These are phyloP conservation scores for Fusarium oxysporum DNA, from an alignment of 2,329 filamentous ascomycete species.

Conservation along the genomic window DNA sequence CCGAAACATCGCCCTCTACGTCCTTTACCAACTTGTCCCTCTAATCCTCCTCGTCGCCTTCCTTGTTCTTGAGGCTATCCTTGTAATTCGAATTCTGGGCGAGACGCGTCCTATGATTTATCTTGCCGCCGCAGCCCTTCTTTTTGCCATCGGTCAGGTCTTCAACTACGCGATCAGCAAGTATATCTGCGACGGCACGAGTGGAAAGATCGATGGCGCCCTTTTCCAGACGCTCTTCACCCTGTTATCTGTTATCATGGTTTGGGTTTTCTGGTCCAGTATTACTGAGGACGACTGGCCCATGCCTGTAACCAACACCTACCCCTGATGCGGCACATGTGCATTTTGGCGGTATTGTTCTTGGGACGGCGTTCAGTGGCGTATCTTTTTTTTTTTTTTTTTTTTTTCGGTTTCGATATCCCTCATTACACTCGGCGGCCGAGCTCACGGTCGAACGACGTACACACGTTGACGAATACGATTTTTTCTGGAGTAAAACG, in stretches of 20 bases:
- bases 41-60: constrained; percentile 90
- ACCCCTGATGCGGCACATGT: constrained; percentile 48
- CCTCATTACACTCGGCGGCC: constrained; percentile 45
- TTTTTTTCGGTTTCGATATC: constrained; percentile 43
- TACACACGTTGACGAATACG: constrained; percentile 46
- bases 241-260: constrained; percentile 79
- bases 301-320: constrained; percentile 59
- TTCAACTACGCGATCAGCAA: constrained; percentile 96
- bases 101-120: constrained; percentile 95
- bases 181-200: constrained; percentile 86
- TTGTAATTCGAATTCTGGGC: constrained; percentile 87
- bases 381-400: constrained; percentile 33
- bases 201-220: constrained; percentile 90
- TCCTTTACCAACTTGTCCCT: constrained; percentile 90
- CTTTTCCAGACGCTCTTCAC: constrained; percentile 96
- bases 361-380: constrained; percentile 45
- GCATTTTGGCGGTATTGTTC: constrained; percentile 26
- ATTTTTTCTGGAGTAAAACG: constrained; percentile 39
- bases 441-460: constrained; percentile 43
- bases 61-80: constrained; percentile 83
- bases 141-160: constrained; percentile 92
- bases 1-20: constrained; percentile 87
- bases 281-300: constrained; percentile 99
- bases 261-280: constrained; percentile 98
- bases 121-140: constrained; percentile 75